Evolutionary conservation across 164 flowering plant genomes (phyloP).

Genomic region (Taxillus chinensis): DNA sequence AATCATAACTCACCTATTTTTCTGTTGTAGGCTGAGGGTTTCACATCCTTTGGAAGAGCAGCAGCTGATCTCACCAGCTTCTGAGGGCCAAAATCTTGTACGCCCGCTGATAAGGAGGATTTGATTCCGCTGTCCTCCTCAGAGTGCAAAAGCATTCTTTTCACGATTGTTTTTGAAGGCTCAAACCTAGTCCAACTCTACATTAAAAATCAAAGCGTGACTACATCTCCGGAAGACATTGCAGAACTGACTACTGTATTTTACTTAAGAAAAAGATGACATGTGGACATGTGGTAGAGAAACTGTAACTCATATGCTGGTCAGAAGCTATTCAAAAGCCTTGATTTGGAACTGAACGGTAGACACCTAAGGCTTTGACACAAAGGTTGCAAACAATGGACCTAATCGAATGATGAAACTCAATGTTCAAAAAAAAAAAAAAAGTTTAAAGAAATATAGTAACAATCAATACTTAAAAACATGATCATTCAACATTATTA

Average conservation of each 20-base stretch:
- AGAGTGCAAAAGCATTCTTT: conserved; percentile 45
- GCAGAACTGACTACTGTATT: neutral
- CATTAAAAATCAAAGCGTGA: conserved; percentile 8
- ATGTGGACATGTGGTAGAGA: neutral
- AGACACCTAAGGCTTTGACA: no score
- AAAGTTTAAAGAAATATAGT: no score
- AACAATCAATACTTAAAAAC: no score
- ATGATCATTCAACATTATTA: no score
- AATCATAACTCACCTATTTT: conserved; percentile 19
- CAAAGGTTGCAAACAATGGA: no score
- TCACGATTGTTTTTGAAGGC: conserved; percentile 77
- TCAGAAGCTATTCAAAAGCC: no score
- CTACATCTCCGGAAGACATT: neutral
- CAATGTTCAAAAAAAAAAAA: no score
- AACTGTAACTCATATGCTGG: neutral
- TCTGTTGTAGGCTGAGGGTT: conserved; percentile 18
- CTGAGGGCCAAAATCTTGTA: conserved; percentile 16
- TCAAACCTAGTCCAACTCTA: conserved; percentile 76
- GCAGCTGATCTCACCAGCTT: conserved; percentile 15
- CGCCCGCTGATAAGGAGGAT: conserved; percentile 19
- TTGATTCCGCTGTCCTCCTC: conserved; percentile 16
- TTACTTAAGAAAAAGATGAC: neutral
- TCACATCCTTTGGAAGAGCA: conserved; percentile 12
- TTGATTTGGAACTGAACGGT: no score
- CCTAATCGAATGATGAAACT: no score